phyloP scores from a whole-genome alignment of 1,284 basidiomycete genomes.

The Ustilago crameri region DNA sequence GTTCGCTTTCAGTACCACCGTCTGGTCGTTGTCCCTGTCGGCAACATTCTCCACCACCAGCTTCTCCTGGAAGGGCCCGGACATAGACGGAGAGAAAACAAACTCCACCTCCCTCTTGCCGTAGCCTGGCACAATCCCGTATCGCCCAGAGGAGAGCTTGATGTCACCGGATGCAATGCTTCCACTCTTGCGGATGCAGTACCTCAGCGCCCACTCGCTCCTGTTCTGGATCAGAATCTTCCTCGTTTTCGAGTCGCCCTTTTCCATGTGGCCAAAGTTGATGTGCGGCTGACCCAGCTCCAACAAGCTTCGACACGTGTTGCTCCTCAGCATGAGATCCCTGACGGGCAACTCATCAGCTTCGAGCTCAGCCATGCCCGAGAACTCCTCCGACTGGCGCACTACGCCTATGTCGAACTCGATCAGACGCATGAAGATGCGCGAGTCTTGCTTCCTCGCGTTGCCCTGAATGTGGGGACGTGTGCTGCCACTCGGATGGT shows the following conservation, averaged over 20 bases:
- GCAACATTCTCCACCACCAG: conserved; percentile 71
- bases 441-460: conserved; percentile 71
- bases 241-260: conserved; percentile 71
- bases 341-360: conserved; percentile 70
- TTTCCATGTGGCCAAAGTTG: conserved; percentile 72
- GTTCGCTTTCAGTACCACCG: conserved; percentile 70
- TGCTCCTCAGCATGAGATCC: conserved; percentile 71
- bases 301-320: conserved; percentile 70
- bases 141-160: conserved; percentile 70
- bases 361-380: conserved; percentile 60
- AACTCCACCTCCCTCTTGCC: conserved; percentile 71
- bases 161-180: conserved; percentile 72
- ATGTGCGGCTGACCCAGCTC: conserved; percentile 72
- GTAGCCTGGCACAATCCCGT: conserved; percentile 71
- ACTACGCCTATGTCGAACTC: conserved; percentile 69
- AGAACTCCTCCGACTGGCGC: conserved; percentile 50
- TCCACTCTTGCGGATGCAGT: conserved; percentile 72
- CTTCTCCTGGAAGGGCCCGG: conserved; percentile 71
- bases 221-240: conserved; percentile 71
- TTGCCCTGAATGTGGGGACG: conserved; percentile 70
- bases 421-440: conserved; percentile 70
- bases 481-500: conserved; percentile 70
- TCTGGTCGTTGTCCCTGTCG: conserved; percentile 70
- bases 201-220: conserved; percentile 70
- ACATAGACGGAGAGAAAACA: conserved; percentile 68